Evolutionary conservation across 371 early-diverging fungal genomes (phyloP).

Genomic region (Funneliformis caledonium): DNA sequence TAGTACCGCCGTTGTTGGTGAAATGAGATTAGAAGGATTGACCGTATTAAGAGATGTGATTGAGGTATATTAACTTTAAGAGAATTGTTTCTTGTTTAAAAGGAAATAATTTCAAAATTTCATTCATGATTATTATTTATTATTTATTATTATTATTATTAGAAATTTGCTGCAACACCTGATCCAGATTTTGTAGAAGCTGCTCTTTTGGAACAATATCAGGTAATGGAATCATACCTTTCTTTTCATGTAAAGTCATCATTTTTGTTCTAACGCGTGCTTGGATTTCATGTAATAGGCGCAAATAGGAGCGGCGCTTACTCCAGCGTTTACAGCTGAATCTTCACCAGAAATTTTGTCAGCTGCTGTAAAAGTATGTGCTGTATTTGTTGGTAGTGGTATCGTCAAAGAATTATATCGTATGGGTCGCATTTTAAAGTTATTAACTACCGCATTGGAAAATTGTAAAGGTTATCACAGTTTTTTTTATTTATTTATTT

Average conservation of each 20-base stretch:
- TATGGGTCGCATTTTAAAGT: constrained; percentile 73
- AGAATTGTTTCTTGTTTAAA: background rate
- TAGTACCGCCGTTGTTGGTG: constrained; percentile 80
- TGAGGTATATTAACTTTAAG: constrained; percentile 51
- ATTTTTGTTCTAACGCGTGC: background rate
- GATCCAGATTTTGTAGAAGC: constrained; percentile 87
- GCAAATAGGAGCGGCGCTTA: constrained; percentile 86
- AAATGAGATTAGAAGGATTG: constrained; percentile 81
- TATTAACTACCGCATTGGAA: constrained; percentile 73
- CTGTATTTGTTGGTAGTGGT: constrained; percentile 83
- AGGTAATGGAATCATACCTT: constrained; percentile 45
- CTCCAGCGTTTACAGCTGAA: constrained; percentile 84
- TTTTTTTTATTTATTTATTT: background rate
- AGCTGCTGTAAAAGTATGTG: constrained; percentile 82
- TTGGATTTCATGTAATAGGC: constrained; percentile 52
- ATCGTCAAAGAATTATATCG: constrained; percentile 80
- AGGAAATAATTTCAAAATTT: constrained; percentile 2
- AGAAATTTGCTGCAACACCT: constrained; percentile 63
- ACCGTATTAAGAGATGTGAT: constrained; percentile 71
- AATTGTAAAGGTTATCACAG: constrained; percentile 62
- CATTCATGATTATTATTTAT: background rate
- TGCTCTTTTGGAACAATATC: constrained; percentile 84
- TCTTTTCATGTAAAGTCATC: background rate
- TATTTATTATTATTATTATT: constrained; percentile 6
- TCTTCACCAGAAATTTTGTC: constrained; percentile 79